Percentiles rank a stretch among this genome's conserved stretches.
These are phyloP conservation scores for Lophiotrema nucula DNA, from an alignment of 495 filamentous ascomycete genomes.

Conservation along the genomic window DNA sequence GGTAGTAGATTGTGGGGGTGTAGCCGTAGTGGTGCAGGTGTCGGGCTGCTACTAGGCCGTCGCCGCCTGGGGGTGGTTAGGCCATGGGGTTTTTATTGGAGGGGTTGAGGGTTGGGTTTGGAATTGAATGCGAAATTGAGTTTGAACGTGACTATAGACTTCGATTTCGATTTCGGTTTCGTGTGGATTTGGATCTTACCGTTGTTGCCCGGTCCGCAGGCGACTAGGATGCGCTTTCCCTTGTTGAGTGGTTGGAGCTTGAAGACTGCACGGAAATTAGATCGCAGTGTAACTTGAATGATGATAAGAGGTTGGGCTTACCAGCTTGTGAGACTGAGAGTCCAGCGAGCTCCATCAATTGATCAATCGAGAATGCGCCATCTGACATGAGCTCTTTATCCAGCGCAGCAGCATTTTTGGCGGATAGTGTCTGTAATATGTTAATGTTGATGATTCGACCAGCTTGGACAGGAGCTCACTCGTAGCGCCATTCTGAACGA, in stretches of 20 bases:
- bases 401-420: slow-evolving; percentile 81
- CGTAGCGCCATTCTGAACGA: slow-evolving; percentile 51
- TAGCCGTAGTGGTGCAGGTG: slow-evolving; percentile 96
- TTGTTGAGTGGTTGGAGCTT: slow-evolving; percentile 72
- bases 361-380: slow-evolving; percentile 91
- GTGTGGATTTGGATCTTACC: no score
- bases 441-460: slow-evolving; percentile 1
- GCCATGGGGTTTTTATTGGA: neutral
- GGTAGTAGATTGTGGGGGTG: slow-evolving; percentile 85
- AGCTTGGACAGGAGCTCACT: slow-evolving; percentile 38
- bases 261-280: slow-evolving; percentile 77
- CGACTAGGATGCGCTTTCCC: slow-evolving; percentile 76
- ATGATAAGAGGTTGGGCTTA: slow-evolving; percentile 37
- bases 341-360: slow-evolving; percentile 95
- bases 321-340: slow-evolving; percentile 91
- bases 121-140: no score
- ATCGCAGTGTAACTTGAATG: neutral
- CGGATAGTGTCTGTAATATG: slow-evolving; percentile 67
- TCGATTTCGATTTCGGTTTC: neutral
- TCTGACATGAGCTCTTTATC: slow-evolving; percentile 92
- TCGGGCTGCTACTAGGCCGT: slow-evolving; percentile 91
- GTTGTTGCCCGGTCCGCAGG: slow-evolving; percentile 94
- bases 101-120: neutral
- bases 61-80: slow-evolving; percentile 69
- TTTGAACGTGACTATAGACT: no score